Evolutionary conservation across 1,284 basidiomycete genomes (phyloP).

Genomic region (Ceratobasidium sp.): DNA sequence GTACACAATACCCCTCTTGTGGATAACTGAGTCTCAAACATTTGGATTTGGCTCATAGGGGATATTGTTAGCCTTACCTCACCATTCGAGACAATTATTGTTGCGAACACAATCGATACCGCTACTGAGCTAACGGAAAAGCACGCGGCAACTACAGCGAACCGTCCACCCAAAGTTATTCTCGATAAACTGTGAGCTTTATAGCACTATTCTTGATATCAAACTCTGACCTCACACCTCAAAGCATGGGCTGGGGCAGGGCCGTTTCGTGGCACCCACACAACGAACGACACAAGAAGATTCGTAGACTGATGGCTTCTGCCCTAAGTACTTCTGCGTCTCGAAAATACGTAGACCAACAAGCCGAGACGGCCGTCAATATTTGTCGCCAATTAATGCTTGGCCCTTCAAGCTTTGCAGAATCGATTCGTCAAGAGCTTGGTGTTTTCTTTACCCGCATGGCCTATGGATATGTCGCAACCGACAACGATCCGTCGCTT

Average conservation of each 20-base stretch:
- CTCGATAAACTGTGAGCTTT: slow-evolving; percentile 19
- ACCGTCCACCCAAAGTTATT: slow-evolving; percentile 20
- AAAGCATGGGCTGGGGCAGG: not conserved
- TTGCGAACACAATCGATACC: not conserved
- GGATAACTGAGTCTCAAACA: not conserved
- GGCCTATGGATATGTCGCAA: slow-evolving; percentile 16
- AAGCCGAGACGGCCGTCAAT: not conserved
- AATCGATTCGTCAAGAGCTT: not conserved
- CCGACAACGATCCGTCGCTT: slow-evolving; percentile 22
- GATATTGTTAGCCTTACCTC: slow-evolving; percentile 18
- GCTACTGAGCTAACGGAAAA: slow-evolving; percentile 13
- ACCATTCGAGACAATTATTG: slow-evolving; percentile 7
- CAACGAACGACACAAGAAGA: slow-evolving; percentile 27
- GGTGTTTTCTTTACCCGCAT: slow-evolving; percentile 22
- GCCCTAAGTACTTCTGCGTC: slow-evolving; percentile 18
- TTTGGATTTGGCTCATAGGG: not conserved
- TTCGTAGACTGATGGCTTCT: slow-evolving; percentile 17
- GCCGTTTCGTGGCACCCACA: slow-evolving; percentile 8
- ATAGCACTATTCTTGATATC: not conserved
- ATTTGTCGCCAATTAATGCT: not conserved
- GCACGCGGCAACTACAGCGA: not conserved
- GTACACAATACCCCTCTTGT: not conserved
- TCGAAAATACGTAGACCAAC: slow-evolving; percentile 1
- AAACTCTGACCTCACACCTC: not conserved
- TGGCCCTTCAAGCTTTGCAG: not conserved